Conservation (phyloP, 177 flowering plant genomes). For the Vitis hybrid region DNA sequence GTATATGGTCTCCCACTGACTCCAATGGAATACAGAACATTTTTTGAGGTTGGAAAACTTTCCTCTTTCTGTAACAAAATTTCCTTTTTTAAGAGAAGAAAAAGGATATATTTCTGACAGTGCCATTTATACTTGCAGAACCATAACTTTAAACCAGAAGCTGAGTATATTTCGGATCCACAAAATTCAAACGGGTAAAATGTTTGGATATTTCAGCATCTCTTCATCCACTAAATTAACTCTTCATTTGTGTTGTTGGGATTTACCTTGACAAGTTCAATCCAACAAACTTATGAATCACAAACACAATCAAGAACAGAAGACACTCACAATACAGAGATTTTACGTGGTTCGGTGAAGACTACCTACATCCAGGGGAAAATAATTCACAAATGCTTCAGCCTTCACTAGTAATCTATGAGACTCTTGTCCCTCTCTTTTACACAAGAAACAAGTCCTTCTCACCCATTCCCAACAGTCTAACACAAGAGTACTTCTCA, state of each 20-base stretch:
- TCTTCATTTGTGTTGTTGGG: background rate
- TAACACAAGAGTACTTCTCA: too few relatives aligned
- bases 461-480: too few relatives aligned
- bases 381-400: too few relatives aligned
- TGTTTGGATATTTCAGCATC: background rate
- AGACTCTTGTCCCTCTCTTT: too few relatives aligned
- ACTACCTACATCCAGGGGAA: too few relatives aligned
- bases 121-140: conserved; percentile 45
- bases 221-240: background rate
- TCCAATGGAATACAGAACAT: conserved; percentile 68
- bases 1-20: conserved; percentile 72
- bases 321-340: too few relatives aligned
- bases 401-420: too few relatives aligned
- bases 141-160: conserved; percentile 73
- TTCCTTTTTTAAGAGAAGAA: background rate
- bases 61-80: background rate
- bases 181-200: conserved; percentile 57
- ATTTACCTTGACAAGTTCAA: too few relatives aligned
- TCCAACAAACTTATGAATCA: too few relatives aligned
- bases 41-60: conserved; percentile 61
- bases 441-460: too few relatives aligned
- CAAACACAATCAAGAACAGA: background rate
- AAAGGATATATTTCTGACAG: background rate
- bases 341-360: too few relatives aligned
- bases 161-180: conserved; percentile 49